Evolutionary conservation across 176 grass and related monocot genomes (phyloP).

Genomic region (Puccinellia tenuiflora): DNA sequence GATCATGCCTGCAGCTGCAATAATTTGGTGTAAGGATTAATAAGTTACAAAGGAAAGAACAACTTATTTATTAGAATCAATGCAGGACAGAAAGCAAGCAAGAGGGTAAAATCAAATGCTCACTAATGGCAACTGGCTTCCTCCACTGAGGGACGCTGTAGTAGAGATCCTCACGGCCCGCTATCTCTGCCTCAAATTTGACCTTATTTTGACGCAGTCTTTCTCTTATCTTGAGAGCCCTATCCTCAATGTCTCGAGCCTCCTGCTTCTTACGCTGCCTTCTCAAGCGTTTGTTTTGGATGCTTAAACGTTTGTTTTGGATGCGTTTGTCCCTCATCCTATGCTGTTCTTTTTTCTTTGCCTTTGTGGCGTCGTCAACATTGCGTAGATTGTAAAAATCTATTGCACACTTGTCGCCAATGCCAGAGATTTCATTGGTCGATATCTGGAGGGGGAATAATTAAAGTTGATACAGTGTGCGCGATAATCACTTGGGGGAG

Average conservation of each 20-base stretch:
- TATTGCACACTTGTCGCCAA: too few relatives aligned
- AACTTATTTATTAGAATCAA: not conserved
- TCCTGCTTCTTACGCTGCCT: not conserved
- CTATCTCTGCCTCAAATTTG: too few relatives aligned
- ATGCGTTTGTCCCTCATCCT: not conserved
- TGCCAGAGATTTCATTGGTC: not conserved
- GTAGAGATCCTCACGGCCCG: not conserved
- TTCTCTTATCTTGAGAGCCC: not conserved
- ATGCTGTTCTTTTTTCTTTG: not conserved
- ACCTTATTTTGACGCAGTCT: not conserved
- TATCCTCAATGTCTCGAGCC: not conserved
- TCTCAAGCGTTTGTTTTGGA: not conserved
- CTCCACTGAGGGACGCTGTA: not conserved
- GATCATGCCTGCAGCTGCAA: constrained; percentile 1
- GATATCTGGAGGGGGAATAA: not conserved
- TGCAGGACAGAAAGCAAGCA: not conserved
- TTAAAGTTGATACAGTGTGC: not conserved
- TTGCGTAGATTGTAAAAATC: not conserved
- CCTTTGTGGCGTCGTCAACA: not conserved
- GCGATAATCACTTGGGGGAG: not conserved
- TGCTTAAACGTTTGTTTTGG: not conserved
- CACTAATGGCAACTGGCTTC: not conserved
- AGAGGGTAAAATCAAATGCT: not conserved
- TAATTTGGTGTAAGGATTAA: not conserved
- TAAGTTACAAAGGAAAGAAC: not conserved